Evolutionary conservation across 805 yeast genomes (phyloP).

Genomic region (Blastobotrys americana): DNA sequence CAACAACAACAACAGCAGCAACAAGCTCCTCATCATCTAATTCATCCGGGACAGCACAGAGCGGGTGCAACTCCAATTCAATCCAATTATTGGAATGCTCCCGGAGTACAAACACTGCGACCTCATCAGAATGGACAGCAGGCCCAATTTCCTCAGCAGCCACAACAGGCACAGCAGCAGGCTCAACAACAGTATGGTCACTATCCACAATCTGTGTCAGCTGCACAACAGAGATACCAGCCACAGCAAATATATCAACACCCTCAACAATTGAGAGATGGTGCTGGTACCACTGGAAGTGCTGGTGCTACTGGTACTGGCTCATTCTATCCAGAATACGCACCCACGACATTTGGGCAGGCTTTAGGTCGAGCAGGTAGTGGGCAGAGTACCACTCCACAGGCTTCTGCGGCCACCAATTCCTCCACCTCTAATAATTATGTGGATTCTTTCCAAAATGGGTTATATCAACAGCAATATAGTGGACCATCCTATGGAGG

Average conservation of each 20-base stretch:
- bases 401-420: background rate
- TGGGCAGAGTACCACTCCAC: slow-evolving; percentile 2
- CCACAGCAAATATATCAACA: slow-evolving; percentile 1
- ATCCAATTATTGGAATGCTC: background rate
- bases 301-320: background rate
- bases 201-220: background rate
- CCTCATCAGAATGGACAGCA: slow-evolving; percentile 7
- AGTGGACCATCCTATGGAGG: slow-evolving; percentile 1
- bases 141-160: slow-evolving; percentile 3
- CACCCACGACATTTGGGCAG: background rate
- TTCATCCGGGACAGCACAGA: background rate
- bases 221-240: slow-evolving; percentile 8
- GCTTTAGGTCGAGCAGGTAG: background rate
- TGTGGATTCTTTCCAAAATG: background rate
- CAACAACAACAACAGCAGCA: slow-evolving; percentile 19
- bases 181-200: slow-evolving; percentile 5
- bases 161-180: slow-evolving; percentile 17
- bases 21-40: slow-evolving; percentile 10
- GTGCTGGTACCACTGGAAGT: background rate
- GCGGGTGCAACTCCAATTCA: background rate
- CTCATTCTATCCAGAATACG: background rate
- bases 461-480: background rate
- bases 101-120: background rate
- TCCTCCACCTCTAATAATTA: background rate
- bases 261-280: background rate